These are phyloP conservation scores for Lathyrus oleraceus DNA, from an alignment of 306 rosid genomes.

Conservation along the genomic window DNA sequence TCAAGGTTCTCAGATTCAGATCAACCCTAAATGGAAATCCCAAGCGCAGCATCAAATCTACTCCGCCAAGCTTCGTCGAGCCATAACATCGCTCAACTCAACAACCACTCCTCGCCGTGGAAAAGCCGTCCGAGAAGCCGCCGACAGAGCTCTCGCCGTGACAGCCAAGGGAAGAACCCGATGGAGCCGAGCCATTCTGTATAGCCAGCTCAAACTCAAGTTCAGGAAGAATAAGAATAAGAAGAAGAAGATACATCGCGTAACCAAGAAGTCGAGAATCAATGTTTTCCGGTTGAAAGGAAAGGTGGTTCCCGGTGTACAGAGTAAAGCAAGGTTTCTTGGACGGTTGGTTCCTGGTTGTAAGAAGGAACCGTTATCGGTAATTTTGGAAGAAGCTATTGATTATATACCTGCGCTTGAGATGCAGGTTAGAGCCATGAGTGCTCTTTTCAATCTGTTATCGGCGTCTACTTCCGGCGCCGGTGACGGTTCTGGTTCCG, in stretches of 20 bases:
- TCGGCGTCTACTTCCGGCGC: constrained; percentile 35
- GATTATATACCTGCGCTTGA: constrained; percentile 91
- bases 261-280: constrained; percentile 50
- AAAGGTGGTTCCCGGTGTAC: constrained; percentile 70
- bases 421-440: constrained; percentile 96
- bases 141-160: constrained; percentile 74
- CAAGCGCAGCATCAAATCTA: constrained; percentile 75
- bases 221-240: constrained; percentile 44
- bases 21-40: constrained; percentile 66
- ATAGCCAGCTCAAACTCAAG: constrained; percentile 67
- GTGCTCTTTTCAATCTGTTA: constrained; percentile 62
- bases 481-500: constrained; percentile 8
- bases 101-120: constrained; percentile 44
- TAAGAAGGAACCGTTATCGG: constrained; percentile 78
- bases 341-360: constrained; percentile 97
- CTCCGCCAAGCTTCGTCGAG: constrained; percentile 69
- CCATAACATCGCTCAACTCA: constrained; percentile 56
- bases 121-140: constrained; percentile 76
- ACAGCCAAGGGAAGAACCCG: constrained; percentile 84
- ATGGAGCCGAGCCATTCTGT: constrained; percentile 93
- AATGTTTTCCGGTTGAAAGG: constrained; percentile 70
- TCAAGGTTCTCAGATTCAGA: constrained; percentile 43
- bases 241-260: constrained; percentile 41
- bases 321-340: constrained; percentile 67
- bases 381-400: constrained; percentile 78